These are phyloP conservation scores for Saturnispora bothae DNA, from an alignment of 805 yeast genomes.

Conservation along the genomic window DNA sequence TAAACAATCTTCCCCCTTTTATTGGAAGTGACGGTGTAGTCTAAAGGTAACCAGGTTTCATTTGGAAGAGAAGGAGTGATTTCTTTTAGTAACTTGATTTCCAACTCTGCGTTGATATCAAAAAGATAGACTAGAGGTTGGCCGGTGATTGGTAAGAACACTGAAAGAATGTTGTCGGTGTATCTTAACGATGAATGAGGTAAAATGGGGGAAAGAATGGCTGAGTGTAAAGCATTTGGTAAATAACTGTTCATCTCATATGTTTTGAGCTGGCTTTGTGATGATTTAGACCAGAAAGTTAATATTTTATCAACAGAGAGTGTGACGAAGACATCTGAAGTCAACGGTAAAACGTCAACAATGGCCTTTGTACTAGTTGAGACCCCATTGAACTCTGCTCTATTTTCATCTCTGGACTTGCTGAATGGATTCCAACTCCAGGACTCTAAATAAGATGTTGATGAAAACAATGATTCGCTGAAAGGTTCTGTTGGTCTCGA, in stretches of 20 bases:
- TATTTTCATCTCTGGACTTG: constrained; percentile 8
- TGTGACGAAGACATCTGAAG: constrained; percentile 25
- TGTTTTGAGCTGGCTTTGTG: constrained; percentile 21
- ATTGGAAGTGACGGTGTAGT: constrained; percentile 11
- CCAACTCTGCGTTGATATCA: constrained; percentile 9
- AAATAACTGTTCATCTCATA: constrained; percentile 17
- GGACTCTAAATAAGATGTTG: constrained; percentile 32
- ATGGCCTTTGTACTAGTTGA: constrained; percentile 19
- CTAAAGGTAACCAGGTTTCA: constrained; percentile 21
- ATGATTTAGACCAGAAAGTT: constrained; percentile 48
- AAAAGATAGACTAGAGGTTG: constrained; percentile 17
- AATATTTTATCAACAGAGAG: constrained; percentile 44
- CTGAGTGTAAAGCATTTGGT: constrained; percentile 16
- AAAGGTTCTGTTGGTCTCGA: constrained; percentile 12
- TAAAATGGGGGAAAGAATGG: constrained; percentile 12
- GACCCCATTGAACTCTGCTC: constrained; percentile 15
- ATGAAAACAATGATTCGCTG: constrained; percentile 36
- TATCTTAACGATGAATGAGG: constrained; percentile 16
- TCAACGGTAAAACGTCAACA: constrained; percentile 12
- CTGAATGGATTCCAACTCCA: constrained; percentile 4
- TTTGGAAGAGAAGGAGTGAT: constrained; percentile 14
- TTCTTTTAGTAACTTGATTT: constrained; percentile 7
- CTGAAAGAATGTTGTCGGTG: constrained; percentile 12
- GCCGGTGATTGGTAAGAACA: constrained; percentile 21
- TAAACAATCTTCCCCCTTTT: constrained; percentile 7